Conservation (phyloP, 2,329 filamentous ascomycete species). For the Cladophialophora immunda region DNA sequence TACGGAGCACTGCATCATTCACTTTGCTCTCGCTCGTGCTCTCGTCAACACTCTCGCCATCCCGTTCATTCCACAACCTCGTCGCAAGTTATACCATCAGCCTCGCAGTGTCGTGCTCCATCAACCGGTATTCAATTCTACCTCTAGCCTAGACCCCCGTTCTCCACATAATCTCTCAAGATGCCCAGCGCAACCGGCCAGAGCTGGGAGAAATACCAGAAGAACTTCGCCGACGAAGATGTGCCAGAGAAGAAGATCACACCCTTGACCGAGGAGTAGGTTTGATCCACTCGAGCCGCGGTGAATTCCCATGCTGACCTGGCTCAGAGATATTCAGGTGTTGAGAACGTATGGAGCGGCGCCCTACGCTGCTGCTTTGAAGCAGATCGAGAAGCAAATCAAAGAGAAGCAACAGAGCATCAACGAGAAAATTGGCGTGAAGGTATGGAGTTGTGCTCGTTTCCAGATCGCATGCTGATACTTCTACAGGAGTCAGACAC, state of each 20-base stretch:
- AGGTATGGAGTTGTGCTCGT: slow-evolving; percentile 44
- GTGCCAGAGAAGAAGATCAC: slow-evolving; percentile 99
- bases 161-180: slow-evolving; percentile 32
- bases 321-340: slow-evolving; percentile 90
- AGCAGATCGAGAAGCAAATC: slow-evolving; percentile 99
- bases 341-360: slow-evolving; percentile 98
- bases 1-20: slow-evolving; percentile 28
- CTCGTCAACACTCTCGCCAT: slow-evolving; percentile 28
- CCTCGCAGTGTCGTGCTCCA: slow-evolving; percentile 3
- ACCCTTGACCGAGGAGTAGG: slow-evolving; percentile 93
- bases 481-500: slow-evolving; percentile 87
- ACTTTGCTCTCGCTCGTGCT: background rate
- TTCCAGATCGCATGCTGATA: slow-evolving; percentile 12
- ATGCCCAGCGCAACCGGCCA: slow-evolving; percentile 94
- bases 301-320: slow-evolving; percentile 45
- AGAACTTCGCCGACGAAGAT: slow-evolving; percentile 96
- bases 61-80: slow-evolving; percentile 19
- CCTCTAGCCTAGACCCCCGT: background rate
- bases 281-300: slow-evolving; percentile 36
- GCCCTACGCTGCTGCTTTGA: slow-evolving; percentile 90
- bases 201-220: slow-evolving; percentile 99
- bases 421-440: slow-evolving; percentile 91
- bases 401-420: slow-evolving; percentile 98
- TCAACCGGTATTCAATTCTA: background rate
- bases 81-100: background rate